Evolutionary conservation across 108 stramenopile genomes (phyloP).

Genomic region (Cyclostephanos tholiformis): DNA sequence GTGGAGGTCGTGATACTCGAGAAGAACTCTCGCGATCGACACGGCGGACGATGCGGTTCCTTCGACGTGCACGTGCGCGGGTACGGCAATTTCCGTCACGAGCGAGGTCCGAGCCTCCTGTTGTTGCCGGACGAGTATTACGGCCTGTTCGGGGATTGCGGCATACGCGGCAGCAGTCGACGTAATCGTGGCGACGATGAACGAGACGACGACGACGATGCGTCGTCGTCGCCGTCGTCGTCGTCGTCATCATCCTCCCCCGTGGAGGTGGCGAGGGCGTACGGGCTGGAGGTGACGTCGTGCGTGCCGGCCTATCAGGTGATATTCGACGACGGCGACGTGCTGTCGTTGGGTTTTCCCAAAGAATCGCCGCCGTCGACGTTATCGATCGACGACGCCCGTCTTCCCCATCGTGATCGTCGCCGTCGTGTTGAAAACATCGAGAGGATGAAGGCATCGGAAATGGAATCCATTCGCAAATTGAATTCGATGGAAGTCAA

Average conservation of each 20-base stretch:
- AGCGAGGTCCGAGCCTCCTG: slow-evolving; percentile 76
- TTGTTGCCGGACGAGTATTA: slow-evolving; percentile 67
- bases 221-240: not conserved
- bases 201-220: slow-evolving; percentile 56
- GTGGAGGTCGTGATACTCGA: slow-evolving; percentile 63
- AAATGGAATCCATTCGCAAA: slow-evolving; percentile 49
- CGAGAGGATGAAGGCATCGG: slow-evolving; percentile 20
- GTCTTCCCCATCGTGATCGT: too few relatives aligned
- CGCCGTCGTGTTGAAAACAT: slow-evolving; percentile 6
- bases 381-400: too few relatives aligned
- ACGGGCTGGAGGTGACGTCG: slow-evolving; percentile 67
- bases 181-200: slow-evolving; percentile 33
- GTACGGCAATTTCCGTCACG: slow-evolving; percentile 73
- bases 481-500: slow-evolving; percentile 64
- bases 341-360: slow-evolving; percentile 73
- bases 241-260: too few relatives aligned
- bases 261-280: slow-evolving; percentile 57
- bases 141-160: slow-evolving; percentile 62
- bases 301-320: slow-evolving; percentile 85
- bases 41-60: slow-evolving; percentile 75
- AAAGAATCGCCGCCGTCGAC: not conserved
- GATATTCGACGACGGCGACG: slow-evolving; percentile 81
- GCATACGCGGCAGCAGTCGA: not conserved
- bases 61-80: slow-evolving; percentile 54
- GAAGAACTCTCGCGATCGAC: slow-evolving; percentile 44